Evolutionary conservation across 2,329 filamentous ascomycete species (phyloP), one percentile per base, ranked within the genome.

Genomic region (Geosmithia putterillii): DNA sequence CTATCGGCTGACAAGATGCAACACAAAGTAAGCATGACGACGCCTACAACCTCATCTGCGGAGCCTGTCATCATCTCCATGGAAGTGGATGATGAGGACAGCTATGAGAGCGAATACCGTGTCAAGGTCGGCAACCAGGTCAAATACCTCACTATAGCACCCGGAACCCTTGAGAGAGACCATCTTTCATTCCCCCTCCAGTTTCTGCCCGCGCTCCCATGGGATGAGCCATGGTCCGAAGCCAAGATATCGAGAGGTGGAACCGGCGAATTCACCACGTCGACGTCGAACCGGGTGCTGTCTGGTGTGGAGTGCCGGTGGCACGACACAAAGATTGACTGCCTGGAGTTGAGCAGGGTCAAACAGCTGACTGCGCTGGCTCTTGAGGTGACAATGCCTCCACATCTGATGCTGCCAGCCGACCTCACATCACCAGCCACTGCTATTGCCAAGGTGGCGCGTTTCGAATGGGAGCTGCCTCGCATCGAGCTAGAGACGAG

Each of bases 391-490:
- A n/a, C n/a, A n/a, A n/a, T 23, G 14, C 39, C n/a, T 8, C 39
- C 23, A n/a, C 23, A 28, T n/a, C 10, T 14, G 21, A 14, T 41
- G 15, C 20, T 28, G n/a, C 20, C 39, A 14, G 25, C 17, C 18
- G n/a, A n/a, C 21, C 20, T 25, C 6, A 25, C 12, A 7, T 25
- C 19, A 23, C 14, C 15, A 7, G 35, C 45, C 38, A 48, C 47
- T 38, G 32, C 50, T 19, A 53, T 60, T 46, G 57, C 55, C 40
- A 58, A 59, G 46, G 54, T 56, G 41, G 56, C 56, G 20, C 48
- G 54, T 34, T 58, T 59, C 40, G 52, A 57, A 43, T 60, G 54
- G 55, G 51, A 59, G 40, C 43, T 60, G 15, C 53, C 49, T 35
- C 49, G 50, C 22, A 51, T 61, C 28, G 53, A 55, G 43, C 50